Evolutionary conservation across 306 rosid genomes (phyloP).

Genomic region (Dryas alaskensis): DNA sequence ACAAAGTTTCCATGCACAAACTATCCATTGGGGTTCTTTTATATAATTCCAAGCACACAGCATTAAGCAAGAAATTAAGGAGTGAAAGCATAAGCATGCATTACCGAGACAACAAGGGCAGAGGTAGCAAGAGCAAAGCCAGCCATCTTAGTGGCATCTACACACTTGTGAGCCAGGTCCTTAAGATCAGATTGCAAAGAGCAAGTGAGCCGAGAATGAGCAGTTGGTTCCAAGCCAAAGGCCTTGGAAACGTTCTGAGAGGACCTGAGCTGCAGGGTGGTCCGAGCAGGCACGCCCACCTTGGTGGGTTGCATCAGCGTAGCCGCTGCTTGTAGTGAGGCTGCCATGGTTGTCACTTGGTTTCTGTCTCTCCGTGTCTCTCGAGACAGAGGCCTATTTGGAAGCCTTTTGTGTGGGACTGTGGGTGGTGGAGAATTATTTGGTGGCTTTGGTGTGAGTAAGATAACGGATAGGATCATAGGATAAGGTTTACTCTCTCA

Average conservation of each 20-base stretch:
- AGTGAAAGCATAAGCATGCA: slow-evolving; percentile 1
- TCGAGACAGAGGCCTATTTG: slow-evolving; percentile 10
- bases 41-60: background rate
- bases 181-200: slow-evolving; percentile 54
- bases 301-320: slow-evolving; percentile 83
- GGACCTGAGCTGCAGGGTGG: slow-evolving; percentile 56
- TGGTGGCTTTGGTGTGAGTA: slow-evolving; percentile 46
- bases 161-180: slow-evolving; percentile 65
- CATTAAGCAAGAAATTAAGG: background rate
- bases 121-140: slow-evolving; percentile 98
- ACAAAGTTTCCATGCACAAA: background rate
- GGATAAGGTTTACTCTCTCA: slow-evolving; percentile 65
- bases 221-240: slow-evolving; percentile 43
- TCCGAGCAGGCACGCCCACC: slow-evolving; percentile 41
- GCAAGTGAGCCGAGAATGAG: slow-evolving; percentile 44
- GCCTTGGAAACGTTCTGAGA: slow-evolving; percentile 46
- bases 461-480: slow-evolving; percentile 64
- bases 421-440: slow-evolving; percentile 21
- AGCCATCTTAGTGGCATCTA: slow-evolving; percentile 82
- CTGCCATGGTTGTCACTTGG: slow-evolving; percentile 64
- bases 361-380: background rate
- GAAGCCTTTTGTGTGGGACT: slow-evolving; percentile 26
- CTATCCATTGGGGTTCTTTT: background rate
- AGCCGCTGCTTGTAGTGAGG: slow-evolving; percentile 94
- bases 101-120: slow-evolving; percentile 93